phyloP scores from a whole-genome alignment of 192 early-diverging fungal species.

The Geranomyces variabilis region DNA sequence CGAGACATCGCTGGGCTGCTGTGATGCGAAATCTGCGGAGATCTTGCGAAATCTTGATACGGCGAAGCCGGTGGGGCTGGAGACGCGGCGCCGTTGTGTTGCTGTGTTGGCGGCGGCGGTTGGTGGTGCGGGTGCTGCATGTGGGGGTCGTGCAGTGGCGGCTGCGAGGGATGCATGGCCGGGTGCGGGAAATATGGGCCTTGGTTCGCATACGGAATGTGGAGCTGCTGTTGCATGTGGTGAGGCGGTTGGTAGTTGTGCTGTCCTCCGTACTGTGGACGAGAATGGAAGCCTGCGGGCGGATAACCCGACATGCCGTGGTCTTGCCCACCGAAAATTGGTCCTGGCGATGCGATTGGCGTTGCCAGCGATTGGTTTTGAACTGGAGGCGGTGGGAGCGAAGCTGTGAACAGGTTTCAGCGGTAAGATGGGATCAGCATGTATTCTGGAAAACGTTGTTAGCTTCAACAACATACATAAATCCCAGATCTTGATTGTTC shows the following conservation, averaged over 20 bases:
- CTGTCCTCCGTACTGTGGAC: not conserved
- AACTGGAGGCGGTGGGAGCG: constrained; percentile 9
- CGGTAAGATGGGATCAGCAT: not conserved
- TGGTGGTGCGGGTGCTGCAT: not conserved
- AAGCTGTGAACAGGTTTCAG: not conserved
- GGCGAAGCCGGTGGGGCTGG: too few species aligned
- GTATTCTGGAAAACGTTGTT: not conserved
- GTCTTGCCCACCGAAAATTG: not conserved
- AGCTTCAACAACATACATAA: constrained; percentile 7
- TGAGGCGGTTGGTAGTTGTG: not conserved
- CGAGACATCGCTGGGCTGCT: not conserved
- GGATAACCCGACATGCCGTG: not conserved
- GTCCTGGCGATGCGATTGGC: constrained; percentile 6
- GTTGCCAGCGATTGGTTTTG: constrained; percentile 2
- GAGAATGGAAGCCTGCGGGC: not conserved
- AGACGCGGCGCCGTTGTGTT: too few species aligned
- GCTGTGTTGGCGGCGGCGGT: not conserved
- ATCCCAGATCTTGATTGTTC: constrained; percentile 21
- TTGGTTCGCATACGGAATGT: not conserved
- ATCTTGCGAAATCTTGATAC: not conserved
- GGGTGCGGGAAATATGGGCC: not conserved
- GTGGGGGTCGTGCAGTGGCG: not conserved
- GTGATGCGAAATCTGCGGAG: not conserved
- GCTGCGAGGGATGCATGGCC: not conserved
- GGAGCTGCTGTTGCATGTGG: not conserved